Conservation (phyloP, 1,284 basidiomycete genomes). For the Microbotryum intermedium region DNA sequence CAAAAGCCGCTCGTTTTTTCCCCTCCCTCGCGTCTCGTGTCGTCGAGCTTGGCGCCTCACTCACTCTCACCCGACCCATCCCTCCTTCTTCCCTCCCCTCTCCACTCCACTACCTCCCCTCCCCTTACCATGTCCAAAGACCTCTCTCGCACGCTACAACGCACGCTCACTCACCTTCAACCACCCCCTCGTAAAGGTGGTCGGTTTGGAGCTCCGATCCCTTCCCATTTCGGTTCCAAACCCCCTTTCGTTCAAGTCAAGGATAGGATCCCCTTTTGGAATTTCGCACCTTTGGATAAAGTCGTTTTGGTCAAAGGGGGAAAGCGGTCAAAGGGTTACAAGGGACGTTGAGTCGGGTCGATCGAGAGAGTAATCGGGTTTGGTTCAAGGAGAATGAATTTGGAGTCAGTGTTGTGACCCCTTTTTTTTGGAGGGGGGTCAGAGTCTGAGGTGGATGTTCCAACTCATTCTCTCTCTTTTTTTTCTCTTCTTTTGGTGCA, state of each 20-base stretch:
- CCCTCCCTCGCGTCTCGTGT: no score
- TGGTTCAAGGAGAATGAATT: conserved; percentile 36
- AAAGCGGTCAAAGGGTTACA: conserved; percentile 35
- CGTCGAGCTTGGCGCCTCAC: no score
- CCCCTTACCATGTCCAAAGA: not conserved
- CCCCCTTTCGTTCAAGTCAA: conserved; percentile 39
- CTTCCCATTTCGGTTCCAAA: conserved; percentile 35
- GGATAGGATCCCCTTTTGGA: conserved; percentile 41
- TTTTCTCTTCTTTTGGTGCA: not conserved
- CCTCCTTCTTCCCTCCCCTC: no score
- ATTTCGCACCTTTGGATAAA: conserved; percentile 40
- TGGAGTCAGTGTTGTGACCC: conserved; percentile 17
- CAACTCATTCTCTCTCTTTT: not conserved
- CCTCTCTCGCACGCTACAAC: conserved; percentile 29
- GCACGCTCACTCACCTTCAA: conserved; percentile 37
- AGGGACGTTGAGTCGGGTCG: conserved; percentile 35
- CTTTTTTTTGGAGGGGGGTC: no score
- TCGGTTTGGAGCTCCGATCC: conserved; percentile 34
- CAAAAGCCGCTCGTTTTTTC: no score
- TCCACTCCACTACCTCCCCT: no score
- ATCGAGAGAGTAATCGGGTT: conserved; percentile 41
- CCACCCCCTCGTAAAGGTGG: conserved; percentile 35
- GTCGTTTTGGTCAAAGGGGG: conserved; percentile 38
- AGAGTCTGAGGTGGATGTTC: no score
- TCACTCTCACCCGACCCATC: no score